phyloP scores from a whole-genome alignment of 2,329 filamentous ascomycete species.

The Chaetomiaceae sp. region DNA sequence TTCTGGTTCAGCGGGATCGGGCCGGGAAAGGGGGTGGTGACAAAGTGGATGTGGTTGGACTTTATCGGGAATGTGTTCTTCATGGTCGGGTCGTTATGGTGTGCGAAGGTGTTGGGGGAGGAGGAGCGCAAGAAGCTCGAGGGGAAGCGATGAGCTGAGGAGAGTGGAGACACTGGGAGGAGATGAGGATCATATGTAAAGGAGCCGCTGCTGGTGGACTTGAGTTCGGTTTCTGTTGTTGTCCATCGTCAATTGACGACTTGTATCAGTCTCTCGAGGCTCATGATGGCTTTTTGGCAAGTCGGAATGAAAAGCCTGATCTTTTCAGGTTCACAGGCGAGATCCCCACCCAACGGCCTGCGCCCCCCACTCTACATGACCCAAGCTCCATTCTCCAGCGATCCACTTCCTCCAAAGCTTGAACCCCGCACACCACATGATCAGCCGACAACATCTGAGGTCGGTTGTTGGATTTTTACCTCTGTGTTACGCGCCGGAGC shows the following conservation, averaged over 20 bases:
- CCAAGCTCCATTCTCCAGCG: no score
- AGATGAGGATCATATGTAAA: background rate
- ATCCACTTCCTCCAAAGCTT: background rate
- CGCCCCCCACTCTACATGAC: no score
- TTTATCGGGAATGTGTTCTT: slow-evolving; percentile 23
- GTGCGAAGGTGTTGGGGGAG: slow-evolving; percentile 18
- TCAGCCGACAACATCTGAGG: background rate
- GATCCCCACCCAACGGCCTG: no score
- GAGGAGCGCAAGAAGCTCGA: slow-evolving; percentile 16
- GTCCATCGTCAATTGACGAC: no score
- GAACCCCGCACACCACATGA: background rate
- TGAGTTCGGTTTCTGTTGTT: no score
- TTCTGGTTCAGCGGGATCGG: slow-evolving; percentile 21
- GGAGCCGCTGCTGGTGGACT: no score
- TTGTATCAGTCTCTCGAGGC: no score
- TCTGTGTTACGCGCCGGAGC: background rate
- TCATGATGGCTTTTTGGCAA: no score
- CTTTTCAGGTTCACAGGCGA: no score
- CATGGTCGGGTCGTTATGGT: slow-evolving; percentile 19
- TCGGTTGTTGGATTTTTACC: background rate
- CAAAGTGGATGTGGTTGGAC: slow-evolving; percentile 19
- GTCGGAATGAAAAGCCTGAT: no score
- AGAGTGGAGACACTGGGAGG: background rate
- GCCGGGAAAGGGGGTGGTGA: slow-evolving; percentile 17
- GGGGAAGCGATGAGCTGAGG: no score